Evolutionary conservation across 768 basidiomycete genomes (phyloP), one percentile per base, ranked within the genome.

Genomic region (Rubroboletus satanas): DNA sequence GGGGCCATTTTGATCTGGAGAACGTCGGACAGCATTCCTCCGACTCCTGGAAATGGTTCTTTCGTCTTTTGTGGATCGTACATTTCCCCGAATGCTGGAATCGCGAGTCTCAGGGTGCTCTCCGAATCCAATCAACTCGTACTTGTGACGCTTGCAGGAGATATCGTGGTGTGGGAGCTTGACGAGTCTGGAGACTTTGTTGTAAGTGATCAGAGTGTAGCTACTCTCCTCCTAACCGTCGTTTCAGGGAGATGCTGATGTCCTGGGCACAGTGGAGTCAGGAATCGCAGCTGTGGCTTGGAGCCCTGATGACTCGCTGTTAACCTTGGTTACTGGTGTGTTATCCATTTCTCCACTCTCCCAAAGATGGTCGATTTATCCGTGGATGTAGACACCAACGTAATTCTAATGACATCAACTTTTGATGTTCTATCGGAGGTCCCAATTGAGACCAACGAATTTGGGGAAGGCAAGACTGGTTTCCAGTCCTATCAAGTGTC

Each of bases 281-380:
- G 93, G 91, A 0, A 86, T 99, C 47, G 71, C 83, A 31, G 85
- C 87, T 1, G 94, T 91, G 11, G 76, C 81, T 12, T 98, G 96
- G 95, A 87, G 87, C 58, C 93, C 96, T 5, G 97, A 99, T 68
- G 91, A 96, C 52, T 84, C 90, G 8, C 73, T 91, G n/a, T 75
- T 99, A 12, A 83, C 83, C 1, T 75, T 98, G 21, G 77, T 90
- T 7, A 97, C 93, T 42, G 89, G 93, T 87, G 55, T 45, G 75
- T 56, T 29, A 12, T 39, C 21, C 6, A 14, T 45, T 26, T 2
- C 10, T 38, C 3, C 23, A 7, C 37, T 46, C 33, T 36, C 32
- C 12, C 26, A 43, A 8, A 4, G 0, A 28, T 28, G 14, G 18
- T 47, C 45, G 7, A 55, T 47, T 46, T 37, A 59, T 45, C 33